A percentile compares a stretch with the other conserved stretches of the same genome.
These are phyloP conservation scores for Trichoderma sp. DNA, from an alignment of 2,329 filamentous ascomycete species.

Conservation along the genomic window DNA sequence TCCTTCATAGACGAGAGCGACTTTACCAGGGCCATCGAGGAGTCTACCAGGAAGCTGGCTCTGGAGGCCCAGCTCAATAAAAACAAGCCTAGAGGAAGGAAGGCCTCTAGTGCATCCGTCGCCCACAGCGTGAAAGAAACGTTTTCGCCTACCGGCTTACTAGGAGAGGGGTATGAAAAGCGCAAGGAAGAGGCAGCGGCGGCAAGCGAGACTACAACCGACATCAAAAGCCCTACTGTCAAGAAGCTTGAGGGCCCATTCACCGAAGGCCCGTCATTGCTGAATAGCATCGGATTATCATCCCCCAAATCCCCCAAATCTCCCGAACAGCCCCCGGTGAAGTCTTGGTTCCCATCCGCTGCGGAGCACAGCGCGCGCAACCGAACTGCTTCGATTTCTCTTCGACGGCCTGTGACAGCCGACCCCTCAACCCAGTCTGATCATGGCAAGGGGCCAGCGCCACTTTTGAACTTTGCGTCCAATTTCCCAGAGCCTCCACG, in stretches of 20 bases:
- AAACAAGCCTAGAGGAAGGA: constrained; percentile 8
- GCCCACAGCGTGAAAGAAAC: constrained; percentile 27
- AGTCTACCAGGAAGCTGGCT: constrained; percentile 20
- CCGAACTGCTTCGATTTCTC: constrained; percentile 30
- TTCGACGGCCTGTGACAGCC: constrained; percentile 28
- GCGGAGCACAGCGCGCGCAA: constrained; percentile 38
- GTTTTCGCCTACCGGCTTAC: constrained; percentile 52
- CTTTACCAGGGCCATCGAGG: constrained; percentile 21
- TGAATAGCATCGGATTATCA: constrained; percentile 41
- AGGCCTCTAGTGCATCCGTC: constrained; percentile 14
- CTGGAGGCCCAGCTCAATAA: constrained; percentile 17
- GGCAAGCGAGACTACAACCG: constrained; percentile 26
- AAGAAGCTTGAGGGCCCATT: constrained; percentile 43
- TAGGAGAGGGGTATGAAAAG: constrained; percentile 50
- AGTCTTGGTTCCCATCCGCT: constrained; percentile 39
- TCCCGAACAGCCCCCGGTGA: constrained; percentile 25
- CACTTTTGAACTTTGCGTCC: constrained; percentile 64
- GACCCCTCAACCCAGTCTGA: constrained; percentile 25
- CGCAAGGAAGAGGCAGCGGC: constrained; percentile 40
- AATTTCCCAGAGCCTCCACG: constrained; percentile 63
- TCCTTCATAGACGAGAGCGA: constrained; percentile 21
- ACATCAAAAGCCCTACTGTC: constrained; percentile 32
- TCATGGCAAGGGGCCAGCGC: constrained; percentile 46
- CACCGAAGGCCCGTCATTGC: constrained; percentile 55
- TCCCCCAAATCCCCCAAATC: constrained; percentile 31